Conservation (phyloP, 768 basidiomycete species). For the Mycena leptocephala region DNA sequence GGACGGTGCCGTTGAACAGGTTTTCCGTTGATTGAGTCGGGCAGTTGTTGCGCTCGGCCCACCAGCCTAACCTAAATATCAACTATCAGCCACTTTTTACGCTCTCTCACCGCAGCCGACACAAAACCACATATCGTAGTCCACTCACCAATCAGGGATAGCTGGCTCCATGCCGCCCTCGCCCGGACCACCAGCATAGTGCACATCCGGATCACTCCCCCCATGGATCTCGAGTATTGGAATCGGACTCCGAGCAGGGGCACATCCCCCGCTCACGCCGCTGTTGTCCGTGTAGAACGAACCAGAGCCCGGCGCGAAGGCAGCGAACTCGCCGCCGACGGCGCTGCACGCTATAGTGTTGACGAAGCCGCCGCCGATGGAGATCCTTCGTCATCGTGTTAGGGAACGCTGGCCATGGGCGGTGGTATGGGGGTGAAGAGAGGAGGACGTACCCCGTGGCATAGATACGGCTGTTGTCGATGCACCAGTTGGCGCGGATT, state of each 20-base stretch:
- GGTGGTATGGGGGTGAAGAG: not conserved
- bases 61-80: constrained; percentile 14
- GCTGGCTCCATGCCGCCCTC: constrained; percentile 28
- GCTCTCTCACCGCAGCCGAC: not conserved
- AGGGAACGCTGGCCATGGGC: not conserved
- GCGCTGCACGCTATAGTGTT: constrained; percentile 26
- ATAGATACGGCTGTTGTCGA: constrained; percentile 26
- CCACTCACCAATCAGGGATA: constrained; percentile 28
- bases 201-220: constrained; percentile 18
- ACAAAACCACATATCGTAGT: not conserved
- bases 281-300: constrained; percentile 31
- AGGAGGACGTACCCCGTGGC: constrained; percentile 20
- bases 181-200: constrained; percentile 24
- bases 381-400: not conserved
- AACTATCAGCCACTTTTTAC: not conserved
- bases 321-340: constrained; percentile 30
- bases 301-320: constrained; percentile 22
- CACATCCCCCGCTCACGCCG: not conserved
- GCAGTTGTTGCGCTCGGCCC: constrained; percentile 28
- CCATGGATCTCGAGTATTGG: constrained; percentile 34
- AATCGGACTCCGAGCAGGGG: constrained; percentile 16
- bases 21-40: not conserved
- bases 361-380: constrained; percentile 31
- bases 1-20: constrained; percentile 21
- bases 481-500: constrained; percentile 19